These are phyloP conservation scores for Vaccinium myrtillus DNA, from an alignment of 148 eudicot genomes.

Conservation along the genomic window DNA sequence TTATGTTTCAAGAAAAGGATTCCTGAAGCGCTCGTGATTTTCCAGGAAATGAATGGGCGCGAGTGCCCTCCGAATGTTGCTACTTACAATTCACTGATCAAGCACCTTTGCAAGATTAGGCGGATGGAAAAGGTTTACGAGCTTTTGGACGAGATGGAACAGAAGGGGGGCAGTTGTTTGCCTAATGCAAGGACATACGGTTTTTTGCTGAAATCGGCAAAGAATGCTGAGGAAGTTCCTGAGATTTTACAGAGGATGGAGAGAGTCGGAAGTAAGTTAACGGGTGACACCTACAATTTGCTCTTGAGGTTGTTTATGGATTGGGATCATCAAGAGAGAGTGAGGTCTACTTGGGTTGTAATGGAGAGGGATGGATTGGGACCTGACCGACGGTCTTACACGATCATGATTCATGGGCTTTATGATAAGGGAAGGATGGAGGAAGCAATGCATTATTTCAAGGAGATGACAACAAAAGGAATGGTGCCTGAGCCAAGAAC, in stretches of 20 bases:
- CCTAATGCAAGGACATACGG: conserved; percentile 66
- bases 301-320: conserved; percentile 61
- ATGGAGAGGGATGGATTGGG: conserved; percentile 76
- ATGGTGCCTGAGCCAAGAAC: conserved; percentile 70
- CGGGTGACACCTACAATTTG: conserved; percentile 58
- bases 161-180: conserved; percentile 46
- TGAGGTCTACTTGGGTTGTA: conserved; percentile 49
- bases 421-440: conserved; percentile 46
- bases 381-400: conserved; percentile 72
- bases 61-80: conserved; percentile 53
- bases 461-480: conserved; percentile 66
- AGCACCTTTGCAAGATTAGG: conserved; percentile 63
- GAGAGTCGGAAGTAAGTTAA: conserved; percentile 51
- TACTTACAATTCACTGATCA: conserved; percentile 72
- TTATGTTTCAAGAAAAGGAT: conserved; percentile 80
- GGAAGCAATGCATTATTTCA: conserved; percentile 51
- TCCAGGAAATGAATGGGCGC: conserved; percentile 51
- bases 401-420: conserved; percentile 70
- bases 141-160: conserved; percentile 67
- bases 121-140: conserved; percentile 59
- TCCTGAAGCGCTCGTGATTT: conserved; percentile 59
- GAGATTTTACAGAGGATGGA: conserved; percentile 58
- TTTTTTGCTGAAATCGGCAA: conserved; percentile 44
- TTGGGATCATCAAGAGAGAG: conserved; percentile 56
- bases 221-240: conserved; percentile 54